Evolutionary conservation across 73 alveolate genomes (phyloP).

Genomic region (Paramecium primaurelia): DNA sequence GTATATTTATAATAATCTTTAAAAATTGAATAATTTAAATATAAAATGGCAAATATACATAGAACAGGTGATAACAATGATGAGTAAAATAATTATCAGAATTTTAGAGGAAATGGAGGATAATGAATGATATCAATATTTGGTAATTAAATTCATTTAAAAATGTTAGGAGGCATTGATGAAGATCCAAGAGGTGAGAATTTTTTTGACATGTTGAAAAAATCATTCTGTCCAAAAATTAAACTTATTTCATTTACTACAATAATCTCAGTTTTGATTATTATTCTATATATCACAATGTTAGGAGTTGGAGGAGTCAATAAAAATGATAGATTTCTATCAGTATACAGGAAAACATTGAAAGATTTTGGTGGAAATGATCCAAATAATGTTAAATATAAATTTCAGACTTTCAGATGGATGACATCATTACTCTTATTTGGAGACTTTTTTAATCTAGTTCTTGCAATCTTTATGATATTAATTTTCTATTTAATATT

Average conservation of each 20-base stretch:
- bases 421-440: neutral
- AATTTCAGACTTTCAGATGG: neutral
- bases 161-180: neutral
- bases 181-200: slow-evolving; percentile 35
- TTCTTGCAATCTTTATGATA: neutral
- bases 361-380: neutral
- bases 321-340: neutral
- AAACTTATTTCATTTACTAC: neutral
- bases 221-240: slow-evolving; percentile 31
- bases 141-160: neutral
- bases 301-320: neutral
- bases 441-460: neutral
- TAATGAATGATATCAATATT: neutral
- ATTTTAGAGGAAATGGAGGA: neutral
- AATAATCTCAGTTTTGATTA: neutral
- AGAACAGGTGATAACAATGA: neutral
- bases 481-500: neutral
- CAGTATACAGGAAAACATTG: neutral
- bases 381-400: neutral
- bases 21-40: neutral
- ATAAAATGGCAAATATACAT: neutral
- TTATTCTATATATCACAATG: neutral
- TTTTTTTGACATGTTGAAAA: neutral
- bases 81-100: neutral
- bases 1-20: neutral